A percentile compares a stretch with the other conserved stretches of the same genome.
Conservation (phyloP, 306 rosid genomes). For the Alnus rubra region DNA sequence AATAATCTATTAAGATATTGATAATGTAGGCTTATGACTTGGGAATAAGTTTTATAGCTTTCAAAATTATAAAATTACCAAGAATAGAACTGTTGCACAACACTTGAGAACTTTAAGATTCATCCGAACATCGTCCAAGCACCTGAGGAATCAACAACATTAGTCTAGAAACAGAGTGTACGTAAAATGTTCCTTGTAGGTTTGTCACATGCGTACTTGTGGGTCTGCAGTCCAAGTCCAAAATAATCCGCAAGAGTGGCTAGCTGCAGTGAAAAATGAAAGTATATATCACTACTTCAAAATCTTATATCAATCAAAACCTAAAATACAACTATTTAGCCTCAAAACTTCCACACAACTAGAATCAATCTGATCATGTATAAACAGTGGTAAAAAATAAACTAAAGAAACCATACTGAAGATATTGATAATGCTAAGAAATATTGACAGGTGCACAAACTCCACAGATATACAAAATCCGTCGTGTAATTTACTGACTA, state of each 20-base stretch:
- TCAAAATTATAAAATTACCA: constrained; percentile 55
- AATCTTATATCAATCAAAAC: background rate
- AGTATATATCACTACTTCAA: constrained; percentile 3
- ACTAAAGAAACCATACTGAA: background rate
- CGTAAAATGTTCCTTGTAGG: background rate
- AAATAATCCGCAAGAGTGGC: constrained; percentile 91
- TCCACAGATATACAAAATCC: background rate
- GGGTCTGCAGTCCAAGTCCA: constrained; percentile 88
- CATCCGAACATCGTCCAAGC: constrained; percentile 96
- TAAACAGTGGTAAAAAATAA: background rate
- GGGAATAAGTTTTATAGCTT: constrained; percentile 6
- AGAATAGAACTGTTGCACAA: constrained; percentile 82
- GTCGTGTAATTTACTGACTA: background rate
- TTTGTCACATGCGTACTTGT: constrained; percentile 49
- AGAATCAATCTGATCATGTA: background rate
- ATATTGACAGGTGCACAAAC: background rate
- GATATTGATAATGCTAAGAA: background rate
- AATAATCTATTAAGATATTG: background rate
- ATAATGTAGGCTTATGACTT: too few relatives aligned
- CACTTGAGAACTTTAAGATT: constrained; percentile 91
- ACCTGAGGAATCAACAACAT: constrained; percentile 52
- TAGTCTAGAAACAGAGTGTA: background rate
- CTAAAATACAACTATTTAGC: background rate
- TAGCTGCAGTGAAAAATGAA: constrained; percentile 54
- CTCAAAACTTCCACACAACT: constrained; percentile 5